These are phyloP conservation scores for Pseudogymnoascus sp. DNA, from an alignment of 2,329 filamentous ascomycete species.

Conservation along the genomic window DNA sequence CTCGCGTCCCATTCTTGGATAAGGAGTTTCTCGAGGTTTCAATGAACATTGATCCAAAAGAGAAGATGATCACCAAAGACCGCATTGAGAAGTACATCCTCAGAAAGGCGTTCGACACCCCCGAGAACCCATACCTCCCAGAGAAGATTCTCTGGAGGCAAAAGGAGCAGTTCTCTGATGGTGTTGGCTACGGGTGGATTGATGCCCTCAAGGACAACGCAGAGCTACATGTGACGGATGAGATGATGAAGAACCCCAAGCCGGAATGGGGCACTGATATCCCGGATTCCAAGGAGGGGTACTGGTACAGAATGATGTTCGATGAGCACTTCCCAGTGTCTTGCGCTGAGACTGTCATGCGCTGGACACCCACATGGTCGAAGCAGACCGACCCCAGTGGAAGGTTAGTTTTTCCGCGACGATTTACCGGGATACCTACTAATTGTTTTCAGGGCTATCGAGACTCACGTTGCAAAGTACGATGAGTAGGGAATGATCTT, in stretches of 20 bases:
- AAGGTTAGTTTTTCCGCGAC: conserved; percentile 25
- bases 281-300: conserved; percentile 93
- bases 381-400: conserved; percentile 94
- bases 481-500: conserved; percentile 32
- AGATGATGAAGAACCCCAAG: conserved; percentile 98
- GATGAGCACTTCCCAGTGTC: conserved; percentile 94
- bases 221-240: conserved; percentile 81
- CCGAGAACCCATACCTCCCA: conserved; percentile 89
- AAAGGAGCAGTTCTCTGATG: conserved; percentile 99
- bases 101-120: conserved; percentile 93
- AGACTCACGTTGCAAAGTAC: conserved; percentile 70
- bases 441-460: conserved; percentile 54
- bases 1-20: conserved; percentile 94
- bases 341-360: conserved; percentile 87
- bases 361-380: conserved; percentile 97
- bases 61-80: conserved; percentile 86
- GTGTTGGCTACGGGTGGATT: conserved; percentile 98
- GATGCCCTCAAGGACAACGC: conserved; percentile 94
- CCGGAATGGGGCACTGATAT: conserved; percentile 89
- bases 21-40: conserved; percentile 89
- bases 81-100: conserved; percentile 96
- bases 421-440: neutral
- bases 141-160: conserved; percentile 95
- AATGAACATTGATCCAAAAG: conserved; percentile 89
- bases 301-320: conserved; percentile 98